A percentile compares a stretch with the other conserved stretches of the same genome.
Conservation (phyloP, 177 flowering plant species). For the Tripterygium wilfordii region DNA sequence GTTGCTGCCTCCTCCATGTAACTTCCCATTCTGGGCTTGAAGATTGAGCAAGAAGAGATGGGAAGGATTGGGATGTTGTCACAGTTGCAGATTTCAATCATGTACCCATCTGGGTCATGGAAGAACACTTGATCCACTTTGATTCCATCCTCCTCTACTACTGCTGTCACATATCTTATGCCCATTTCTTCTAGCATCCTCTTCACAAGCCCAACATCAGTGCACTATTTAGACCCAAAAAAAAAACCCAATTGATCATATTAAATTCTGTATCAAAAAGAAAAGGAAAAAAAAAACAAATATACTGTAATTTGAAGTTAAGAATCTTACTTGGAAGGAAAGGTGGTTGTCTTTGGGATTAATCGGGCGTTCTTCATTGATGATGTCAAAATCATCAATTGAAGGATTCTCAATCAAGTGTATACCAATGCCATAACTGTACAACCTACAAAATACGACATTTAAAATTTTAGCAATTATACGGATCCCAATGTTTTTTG, state of each 20-base stretch:
- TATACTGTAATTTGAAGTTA: too few species aligned
- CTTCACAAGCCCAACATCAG: slow-evolving; percentile 48
- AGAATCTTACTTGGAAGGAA: slow-evolving; percentile 41
- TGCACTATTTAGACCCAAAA: slow-evolving; percentile 33
- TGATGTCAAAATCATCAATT: slow-evolving; percentile 10
- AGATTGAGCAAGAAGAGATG: slow-evolving; percentile 36
- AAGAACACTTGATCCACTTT: slow-evolving; percentile 75
- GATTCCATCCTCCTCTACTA: slow-evolving; percentile 56
- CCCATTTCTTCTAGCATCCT: slow-evolving; percentile 51
- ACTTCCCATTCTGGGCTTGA: slow-evolving; percentile 16
- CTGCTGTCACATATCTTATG: slow-evolving; percentile 48
- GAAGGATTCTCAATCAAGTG: slow-evolving; percentile 49
- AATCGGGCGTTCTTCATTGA: slow-evolving; percentile 29
- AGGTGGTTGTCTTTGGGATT: slow-evolving; percentile 81
- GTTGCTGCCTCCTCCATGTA: slow-evolving; percentile 20
- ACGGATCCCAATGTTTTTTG: too few species aligned
- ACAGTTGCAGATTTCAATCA: slow-evolving; percentile 87
- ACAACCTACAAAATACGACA: slow-evolving; percentile 57
- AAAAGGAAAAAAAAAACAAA: too few species aligned
- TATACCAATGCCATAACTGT: slow-evolving; percentile 62
- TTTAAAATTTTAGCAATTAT: too few species aligned
- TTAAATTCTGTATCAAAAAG: too few species aligned
- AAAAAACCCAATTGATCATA: too few species aligned
- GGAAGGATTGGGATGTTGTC: slow-evolving; percentile 68
- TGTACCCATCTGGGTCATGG: slow-evolving; percentile 88